Conservation (phyloP, 108 stramenopile species). For the Discostella pseudostelligera region DNA sequence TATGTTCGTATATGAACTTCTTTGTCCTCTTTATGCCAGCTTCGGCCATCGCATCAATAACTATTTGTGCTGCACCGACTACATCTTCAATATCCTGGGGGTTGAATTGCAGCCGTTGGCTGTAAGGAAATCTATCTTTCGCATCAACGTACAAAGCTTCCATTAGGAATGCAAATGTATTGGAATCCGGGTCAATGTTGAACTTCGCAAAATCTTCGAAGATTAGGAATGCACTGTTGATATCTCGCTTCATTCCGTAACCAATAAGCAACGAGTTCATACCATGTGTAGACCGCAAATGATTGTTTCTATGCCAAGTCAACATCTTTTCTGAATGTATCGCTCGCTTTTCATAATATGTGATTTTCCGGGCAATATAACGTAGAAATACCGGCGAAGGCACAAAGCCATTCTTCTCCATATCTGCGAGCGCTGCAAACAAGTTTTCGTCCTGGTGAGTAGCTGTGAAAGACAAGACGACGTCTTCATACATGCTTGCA, state of each 20-base stretch:
- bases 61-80: slow-evolving; percentile 16
- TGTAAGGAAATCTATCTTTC: slow-evolving; percentile 15
- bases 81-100: slow-evolving; percentile 34
- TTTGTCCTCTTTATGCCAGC: slow-evolving; percentile 39
- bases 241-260: slow-evolving; percentile 37
- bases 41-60: slow-evolving; percentile 57
- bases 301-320: slow-evolving; percentile 17
- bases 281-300: slow-evolving; percentile 25
- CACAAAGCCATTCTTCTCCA: slow-evolving; percentile 60
- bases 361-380: slow-evolving; percentile 38
- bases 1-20: slow-evolving; percentile 33
- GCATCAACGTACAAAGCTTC: slow-evolving; percentile 49
- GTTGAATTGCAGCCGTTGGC: neutral
- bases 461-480: slow-evolving; percentile 55
- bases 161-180: slow-evolving; percentile 68
- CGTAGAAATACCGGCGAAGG: slow-evolving; percentile 58
- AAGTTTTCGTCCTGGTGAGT: slow-evolving; percentile 26
- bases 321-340: slow-evolving; percentile 29
- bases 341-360: slow-evolving; percentile 31
- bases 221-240: slow-evolving; percentile 32
- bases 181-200: slow-evolving; percentile 45
- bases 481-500: slow-evolving; percentile 67
- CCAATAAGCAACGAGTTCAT: slow-evolving; percentile 48
- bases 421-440: slow-evolving; percentile 59
- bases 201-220: slow-evolving; percentile 36